phyloP scores from a whole-genome alignment of 2,329 filamentous ascomycete species.

The Aureobasidium uvarum region DNA sequence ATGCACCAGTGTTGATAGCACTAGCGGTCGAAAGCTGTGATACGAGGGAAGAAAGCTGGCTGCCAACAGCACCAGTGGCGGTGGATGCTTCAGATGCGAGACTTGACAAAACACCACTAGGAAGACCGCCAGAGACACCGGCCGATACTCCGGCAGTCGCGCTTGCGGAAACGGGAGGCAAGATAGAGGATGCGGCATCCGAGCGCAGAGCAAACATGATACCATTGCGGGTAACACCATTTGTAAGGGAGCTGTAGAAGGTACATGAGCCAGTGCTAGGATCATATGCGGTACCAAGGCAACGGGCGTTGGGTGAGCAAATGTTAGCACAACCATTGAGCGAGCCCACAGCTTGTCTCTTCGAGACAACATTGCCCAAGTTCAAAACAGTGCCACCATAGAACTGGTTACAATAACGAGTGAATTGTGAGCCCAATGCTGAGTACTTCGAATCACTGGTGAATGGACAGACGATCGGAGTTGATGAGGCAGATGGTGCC shows the following conservation, averaged over 20 bases:
- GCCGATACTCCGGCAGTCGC: neutral
- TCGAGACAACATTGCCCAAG: neutral
- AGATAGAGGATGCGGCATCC: neutral
- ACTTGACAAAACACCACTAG: neutral
- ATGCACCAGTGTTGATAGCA: neutral
- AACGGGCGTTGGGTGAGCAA: slow-evolving; percentile 4
- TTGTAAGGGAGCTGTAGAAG: slow-evolving; percentile 18
- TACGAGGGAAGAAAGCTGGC: slow-evolving; percentile 16
- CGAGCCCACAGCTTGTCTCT: slow-evolving; percentile 8
- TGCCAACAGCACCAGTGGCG: slow-evolving; percentile 12
- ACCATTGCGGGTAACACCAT: slow-evolving; percentile 2
- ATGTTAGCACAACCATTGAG: slow-evolving; percentile 2
- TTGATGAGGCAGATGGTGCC: neutral
- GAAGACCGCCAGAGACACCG: neutral
- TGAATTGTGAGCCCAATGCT: neutral
- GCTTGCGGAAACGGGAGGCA: neutral
- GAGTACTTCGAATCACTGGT: neutral
- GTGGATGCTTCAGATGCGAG: slow-evolving; percentile 10
- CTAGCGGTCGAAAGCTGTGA: slow-evolving; percentile 8
- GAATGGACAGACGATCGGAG: slow-evolving; percentile 12
- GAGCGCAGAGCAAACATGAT: slow-evolving; percentile 16
- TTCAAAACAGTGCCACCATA: slow-evolving; percentile 8
- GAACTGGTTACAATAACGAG: slow-evolving; percentile 22
- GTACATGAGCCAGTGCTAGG: slow-evolving; percentile 8
- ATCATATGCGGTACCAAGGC: slow-evolving; percentile 10